Evolutionary conservation across 2,329 filamentous ascomycete genomes (phyloP).

Genomic region (Diaporthe destruens): DNA sequence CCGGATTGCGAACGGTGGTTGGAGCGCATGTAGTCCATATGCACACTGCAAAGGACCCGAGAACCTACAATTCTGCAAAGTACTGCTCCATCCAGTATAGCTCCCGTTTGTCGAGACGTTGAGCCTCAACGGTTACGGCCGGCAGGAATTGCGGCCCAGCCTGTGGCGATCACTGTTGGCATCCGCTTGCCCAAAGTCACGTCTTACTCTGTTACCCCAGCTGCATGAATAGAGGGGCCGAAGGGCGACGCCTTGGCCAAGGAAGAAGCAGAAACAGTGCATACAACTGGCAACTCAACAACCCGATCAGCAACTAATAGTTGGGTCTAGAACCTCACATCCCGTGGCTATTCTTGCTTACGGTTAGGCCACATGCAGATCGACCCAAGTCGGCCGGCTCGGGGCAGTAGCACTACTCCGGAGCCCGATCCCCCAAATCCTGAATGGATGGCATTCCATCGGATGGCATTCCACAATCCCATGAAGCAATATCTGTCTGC

Average conservation of each 20-base stretch:
- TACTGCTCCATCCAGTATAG: not conserved
- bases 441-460: constrained; percentile 15
- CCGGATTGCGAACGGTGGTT: not conserved
- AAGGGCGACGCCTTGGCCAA: not conserved
- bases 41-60: not conserved
- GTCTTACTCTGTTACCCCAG: not conserved
- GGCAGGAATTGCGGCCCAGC: not conserved
- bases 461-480: constrained; percentile 21
- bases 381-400: not conserved
- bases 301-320: constrained; percentile 7
- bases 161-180: not conserved
- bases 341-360: not conserved
- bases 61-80: not conserved
- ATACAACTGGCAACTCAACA: constrained; percentile 6
- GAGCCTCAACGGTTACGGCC: constrained; percentile 26
- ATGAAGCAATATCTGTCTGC: not conserved
- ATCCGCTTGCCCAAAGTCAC: not conserved
- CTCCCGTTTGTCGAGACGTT: constrained; percentile 13
- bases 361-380: constrained; percentile 7
- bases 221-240: no score
- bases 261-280: constrained; percentile 27
- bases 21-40: not conserved
- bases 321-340: constrained; percentile 15
- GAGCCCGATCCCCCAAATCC: not conserved
- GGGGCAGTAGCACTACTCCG: not conserved